These are phyloP conservation scores for Cryptosporidium baileyi DNA, from an alignment of 169 alveolate genomes.

Conservation along the genomic window DNA sequence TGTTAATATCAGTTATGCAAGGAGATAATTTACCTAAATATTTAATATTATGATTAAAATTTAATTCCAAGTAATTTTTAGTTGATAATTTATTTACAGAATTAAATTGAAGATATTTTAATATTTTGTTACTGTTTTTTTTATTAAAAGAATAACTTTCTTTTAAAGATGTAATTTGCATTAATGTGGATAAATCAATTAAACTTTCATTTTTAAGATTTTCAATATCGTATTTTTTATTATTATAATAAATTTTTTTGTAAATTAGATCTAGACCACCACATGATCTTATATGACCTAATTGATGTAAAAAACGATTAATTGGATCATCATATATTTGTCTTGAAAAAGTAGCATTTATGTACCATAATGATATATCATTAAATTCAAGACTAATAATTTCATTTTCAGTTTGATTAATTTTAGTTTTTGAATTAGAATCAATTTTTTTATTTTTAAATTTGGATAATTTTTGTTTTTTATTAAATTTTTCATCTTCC, in stretches of 20 bases:
- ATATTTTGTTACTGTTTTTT: not conserved
- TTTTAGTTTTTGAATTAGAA: not conserved
- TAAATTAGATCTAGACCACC: slow-evolving; percentile 57
- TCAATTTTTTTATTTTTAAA: not conserved
- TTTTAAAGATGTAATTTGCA: slow-evolving; percentile 41
- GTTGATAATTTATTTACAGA: not conserved
- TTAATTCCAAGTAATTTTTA: not conserved
- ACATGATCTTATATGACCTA: slow-evolving; percentile 22
- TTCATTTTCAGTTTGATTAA: not conserved
- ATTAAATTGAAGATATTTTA: not conserved
- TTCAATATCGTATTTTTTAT: not conserved
- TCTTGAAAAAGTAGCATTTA: slow-evolving; percentile 42
- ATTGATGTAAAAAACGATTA: slow-evolving; percentile 32
- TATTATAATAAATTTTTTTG: not conserved
- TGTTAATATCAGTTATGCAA: slow-evolving; percentile 7
- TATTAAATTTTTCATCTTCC: not conserved
- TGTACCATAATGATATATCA: slow-evolving; percentile 1
- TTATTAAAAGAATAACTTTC: slow-evolving; percentile 11
- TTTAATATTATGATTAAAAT: not conserved
- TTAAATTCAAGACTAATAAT: not conserved
- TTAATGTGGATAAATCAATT: slow-evolving; percentile 1
- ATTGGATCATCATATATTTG: slow-evolving; percentile 59
- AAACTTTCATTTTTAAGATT: not conserved
- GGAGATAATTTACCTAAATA: slow-evolving; percentile 17
- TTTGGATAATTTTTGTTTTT: not conserved